Evolutionary conservation across 2,329 filamentous ascomycete genomes (phyloP), one percentile per base, ranked within the genome.

Genomic region (Elsinoe australis): DNA sequence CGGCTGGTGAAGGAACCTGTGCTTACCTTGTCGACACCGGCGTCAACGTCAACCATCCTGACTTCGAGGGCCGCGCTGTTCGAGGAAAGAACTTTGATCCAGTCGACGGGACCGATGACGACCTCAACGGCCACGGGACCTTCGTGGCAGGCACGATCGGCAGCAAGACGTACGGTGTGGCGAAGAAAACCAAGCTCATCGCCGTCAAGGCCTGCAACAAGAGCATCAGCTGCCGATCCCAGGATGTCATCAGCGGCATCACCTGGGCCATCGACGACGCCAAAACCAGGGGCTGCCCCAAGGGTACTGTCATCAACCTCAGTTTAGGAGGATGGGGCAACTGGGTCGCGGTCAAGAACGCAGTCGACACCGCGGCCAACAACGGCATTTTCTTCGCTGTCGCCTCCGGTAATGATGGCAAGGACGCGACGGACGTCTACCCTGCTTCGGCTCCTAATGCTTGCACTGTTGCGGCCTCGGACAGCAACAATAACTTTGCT

Each of bases 101-200:
- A 12, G 42, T 49, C 2, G 44, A 41, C n/a, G 50, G 63, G 57
- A 47, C 50, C n/a, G 58, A 64, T 49, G 63, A 60, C 14, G 67
- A 70, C 50, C 69, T 74, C 54, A 77, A 80, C 56, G 79, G 79
- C 7, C 80, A 83, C 62, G 80, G 80, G 31, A 79, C 71, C 49
- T 80, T 83, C 65, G 77, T 80, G 17, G 61, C 3, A 2, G 53
- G 50, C 12, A 50, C 46, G 1, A 50, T 54, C 5, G 53, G 34
- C 14, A 31, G 36, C 17, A 53, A 38, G 17, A 51, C 36, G 3
- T 55, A 49, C 26, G 53, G 53, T 21, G 53, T 55, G 8, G 53
- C 52, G 2, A 56, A 55, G 19, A 49, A 50, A 10, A 36, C 54
- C 7, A 62, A 58, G 15, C 51, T 67, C 28, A 61, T 57, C 29